These are phyloP conservation scores for Solanum peruvianum DNA, from an alignment of 257 asterid genomes.

Conservation along the genomic window DNA sequence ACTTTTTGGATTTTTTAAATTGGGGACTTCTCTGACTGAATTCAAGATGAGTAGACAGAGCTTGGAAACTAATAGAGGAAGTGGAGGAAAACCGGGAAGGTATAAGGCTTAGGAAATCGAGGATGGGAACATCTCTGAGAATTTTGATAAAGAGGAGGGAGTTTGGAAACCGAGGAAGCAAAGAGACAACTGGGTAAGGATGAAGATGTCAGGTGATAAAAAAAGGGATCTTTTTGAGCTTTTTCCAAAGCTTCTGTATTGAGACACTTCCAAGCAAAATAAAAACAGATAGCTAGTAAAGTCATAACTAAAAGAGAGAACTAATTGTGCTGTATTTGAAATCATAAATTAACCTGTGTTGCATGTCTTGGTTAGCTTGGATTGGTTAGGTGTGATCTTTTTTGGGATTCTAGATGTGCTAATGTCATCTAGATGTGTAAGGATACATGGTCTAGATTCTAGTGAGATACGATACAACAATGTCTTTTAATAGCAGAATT, in stretches of 20 bases:
- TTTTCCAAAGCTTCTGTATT: not conserved
- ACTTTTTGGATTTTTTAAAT: not conserved
- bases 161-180: not conserved
- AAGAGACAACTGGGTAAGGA: not conserved
- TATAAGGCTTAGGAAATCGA: not conserved
- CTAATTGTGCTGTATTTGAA: not conserved
- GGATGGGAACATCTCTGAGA: not conserved
- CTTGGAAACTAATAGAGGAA: not conserved
- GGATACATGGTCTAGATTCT: not conserved
- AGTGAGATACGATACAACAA: not conserved
- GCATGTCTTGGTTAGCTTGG: not conserved
- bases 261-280: not conserved
- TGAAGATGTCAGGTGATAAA: not conserved
- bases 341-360: not conserved
- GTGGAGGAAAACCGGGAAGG: not conserved
- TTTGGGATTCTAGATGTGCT: not conserved
- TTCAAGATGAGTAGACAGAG: not conserved
- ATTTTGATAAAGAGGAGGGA: not conserved
- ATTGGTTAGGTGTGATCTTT: not conserved
- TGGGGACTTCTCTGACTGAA: not conserved
- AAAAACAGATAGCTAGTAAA: not conserved
- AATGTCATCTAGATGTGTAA: not conserved
- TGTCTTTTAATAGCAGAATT: not conserved
- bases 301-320: not conserved
- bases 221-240: not conserved